Conservation (phyloP, 2,329 filamentous ascomycete genomes). For the Pochonia chlamydosporia region DNA sequence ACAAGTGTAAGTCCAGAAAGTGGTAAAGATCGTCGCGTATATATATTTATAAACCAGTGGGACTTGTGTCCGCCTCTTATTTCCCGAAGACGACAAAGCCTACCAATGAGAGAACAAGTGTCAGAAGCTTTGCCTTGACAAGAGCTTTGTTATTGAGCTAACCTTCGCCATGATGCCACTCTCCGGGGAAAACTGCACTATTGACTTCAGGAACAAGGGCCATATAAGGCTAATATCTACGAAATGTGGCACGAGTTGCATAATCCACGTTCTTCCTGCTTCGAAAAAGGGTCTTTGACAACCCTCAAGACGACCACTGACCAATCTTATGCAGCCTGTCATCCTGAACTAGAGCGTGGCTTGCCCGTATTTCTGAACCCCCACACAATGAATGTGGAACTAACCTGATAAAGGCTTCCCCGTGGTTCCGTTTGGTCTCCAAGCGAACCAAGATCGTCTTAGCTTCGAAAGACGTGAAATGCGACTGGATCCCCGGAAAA, state of each 20-base stretch:
- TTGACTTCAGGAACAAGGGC: conserved; percentile 1
- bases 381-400: neutral
- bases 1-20: neutral
- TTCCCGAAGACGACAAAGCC: no score
- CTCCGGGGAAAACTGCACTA: neutral
- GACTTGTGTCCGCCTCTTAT: no score
- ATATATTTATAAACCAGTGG: no score
- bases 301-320: no score
- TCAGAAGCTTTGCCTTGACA: no score
- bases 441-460: neutral
- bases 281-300: no score
- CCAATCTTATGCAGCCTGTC: no score
- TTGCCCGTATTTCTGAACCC: neutral
- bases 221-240: neutral
- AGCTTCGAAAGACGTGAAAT: neutral
- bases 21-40: neutral
- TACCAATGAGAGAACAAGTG: no score
- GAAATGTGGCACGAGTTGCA: neutral
- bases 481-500: neutral
- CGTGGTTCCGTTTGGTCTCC: neutral
- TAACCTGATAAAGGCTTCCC: neutral
- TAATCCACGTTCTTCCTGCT: no score
- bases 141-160: no score
- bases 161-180: no score
- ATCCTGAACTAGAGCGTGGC: neutral